Base-by-base conservation (phyloP, 1,284 basidiomycete species). In the Trichosporon asahii region DNA sequence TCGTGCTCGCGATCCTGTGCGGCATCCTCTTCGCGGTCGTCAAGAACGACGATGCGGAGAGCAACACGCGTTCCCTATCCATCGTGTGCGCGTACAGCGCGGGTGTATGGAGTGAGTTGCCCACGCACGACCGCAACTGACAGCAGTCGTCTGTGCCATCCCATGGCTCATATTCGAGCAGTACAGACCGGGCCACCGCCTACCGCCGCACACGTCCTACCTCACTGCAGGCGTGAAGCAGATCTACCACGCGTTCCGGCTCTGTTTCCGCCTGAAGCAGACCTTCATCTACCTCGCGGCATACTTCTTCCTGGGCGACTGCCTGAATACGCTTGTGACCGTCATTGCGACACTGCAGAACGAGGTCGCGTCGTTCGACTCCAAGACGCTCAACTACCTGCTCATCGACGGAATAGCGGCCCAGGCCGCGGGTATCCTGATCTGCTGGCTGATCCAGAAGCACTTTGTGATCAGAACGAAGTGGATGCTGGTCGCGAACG, bases 271-370 rank as follows among this genome's bases (percentile, higher is more conserved):
- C 31, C 85, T 92, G 69, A 91, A 90, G 78, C 91, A 92, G 75
- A 79, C 89, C 77, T 76, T 77, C 69, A 79, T 82, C 65, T 82
- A 80, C 61, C 73, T 81, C 9, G 90, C 73, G n/a, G 73, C 72
- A 14, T 76, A 74, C 67, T 75, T 76, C 53, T 67, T 75, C 66
- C 77, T 94, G 88, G 91, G 90, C 89, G 66, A 83, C 90, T 37
- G 85, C 84, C 29, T 93, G 89, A 69, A 90, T 90, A 73, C 77
- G 12, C 44, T 76, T 33, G 61, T 68, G 6, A 90, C 90, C n/a
- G 90, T 93, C 44, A 88, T 94, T 70, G 88, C 85, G 11, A 93
- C 91, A 0, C 79, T 93, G 49, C 91, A 93, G 78, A 93, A 93
- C 74, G 89, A 89, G 87, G 89, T 77, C 8, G 83, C 79, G 23